These are phyloP conservation scores for Starmerella cellae DNA, from an alignment of 805 yeast genomes.

Conservation along the genomic window DNA sequence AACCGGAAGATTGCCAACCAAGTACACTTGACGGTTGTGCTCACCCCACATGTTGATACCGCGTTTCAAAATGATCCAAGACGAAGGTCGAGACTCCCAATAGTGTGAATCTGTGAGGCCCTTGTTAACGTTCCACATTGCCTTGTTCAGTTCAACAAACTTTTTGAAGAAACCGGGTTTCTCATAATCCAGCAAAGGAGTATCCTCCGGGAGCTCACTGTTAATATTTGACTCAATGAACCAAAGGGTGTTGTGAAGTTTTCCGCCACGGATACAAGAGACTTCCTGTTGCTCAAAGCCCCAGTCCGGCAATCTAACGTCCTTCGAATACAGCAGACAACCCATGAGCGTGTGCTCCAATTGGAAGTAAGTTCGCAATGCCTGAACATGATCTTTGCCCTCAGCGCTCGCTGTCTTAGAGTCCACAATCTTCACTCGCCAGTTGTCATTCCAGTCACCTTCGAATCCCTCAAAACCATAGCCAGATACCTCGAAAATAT, in stretches of 20 bases:
- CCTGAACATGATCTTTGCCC: constrained; percentile 31
- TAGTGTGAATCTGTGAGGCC: constrained; percentile 37
- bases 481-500: constrained; percentile 70
- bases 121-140: constrained; percentile 40
- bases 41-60: constrained; percentile 50
- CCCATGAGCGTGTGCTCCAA: constrained; percentile 51
- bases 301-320: constrained; percentile 63
- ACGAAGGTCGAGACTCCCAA: constrained; percentile 41
- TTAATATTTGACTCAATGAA: constrained; percentile 53
- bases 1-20: constrained; percentile 49
- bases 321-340: constrained; percentile 64
- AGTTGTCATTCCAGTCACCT: constrained; percentile 59
- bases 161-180: constrained; percentile 37
- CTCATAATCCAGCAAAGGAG: constrained; percentile 27
- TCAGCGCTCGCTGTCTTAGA: constrained; percentile 27
- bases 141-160: constrained; percentile 42
- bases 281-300: constrained; percentile 80
- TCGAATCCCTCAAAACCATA: constrained; percentile 47
- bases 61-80: constrained; percentile 49
- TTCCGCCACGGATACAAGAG: constrained; percentile 66
- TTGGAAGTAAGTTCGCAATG: constrained; percentile 59
- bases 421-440: constrained; percentile 43
- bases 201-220: constrained; percentile 33
- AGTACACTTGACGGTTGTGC: constrained; percentile 37
- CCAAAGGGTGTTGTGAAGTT: constrained; percentile 56